Conservation (phyloP, 495 filamentous ascomycete genomes). For the Aspergillus nanangensis region DNA sequence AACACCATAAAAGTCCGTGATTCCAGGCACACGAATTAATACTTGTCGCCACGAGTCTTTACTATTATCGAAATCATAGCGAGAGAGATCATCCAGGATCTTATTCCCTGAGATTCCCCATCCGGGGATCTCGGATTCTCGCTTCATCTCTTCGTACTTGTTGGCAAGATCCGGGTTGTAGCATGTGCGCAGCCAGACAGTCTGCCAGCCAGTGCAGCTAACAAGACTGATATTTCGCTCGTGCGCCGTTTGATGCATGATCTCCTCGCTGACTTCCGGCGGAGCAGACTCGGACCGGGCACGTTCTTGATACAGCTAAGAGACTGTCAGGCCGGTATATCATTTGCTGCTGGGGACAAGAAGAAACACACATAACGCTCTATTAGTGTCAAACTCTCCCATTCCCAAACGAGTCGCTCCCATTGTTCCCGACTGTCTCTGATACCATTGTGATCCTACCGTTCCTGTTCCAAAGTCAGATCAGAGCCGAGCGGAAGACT, state of each 20-base stretch:
- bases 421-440: neutral
- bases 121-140: neutral
- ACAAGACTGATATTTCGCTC: conserved; percentile 1
- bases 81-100: conserved; percentile 1
- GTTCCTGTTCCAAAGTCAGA: neutral
- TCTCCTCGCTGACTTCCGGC: neutral
- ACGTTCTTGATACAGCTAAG: conserved; percentile 1
- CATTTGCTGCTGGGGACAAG: neutral
- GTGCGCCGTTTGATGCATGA: neutral
- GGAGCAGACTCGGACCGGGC: neutral
- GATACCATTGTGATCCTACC: neutral
- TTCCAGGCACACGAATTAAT: conserved; percentile 3
- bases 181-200: conserved; percentile 1
- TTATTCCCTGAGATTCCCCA: neutral
- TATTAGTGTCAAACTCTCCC: neutral
- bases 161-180: neutral
- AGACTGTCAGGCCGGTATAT: neutral
- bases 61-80: conserved; percentile 5
- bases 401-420: conserved; percentile 1
- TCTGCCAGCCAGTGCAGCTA: neutral
- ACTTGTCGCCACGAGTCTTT: conserved; percentile 7
- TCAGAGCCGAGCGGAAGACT: neutral
- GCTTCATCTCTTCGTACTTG: conserved; percentile 1
- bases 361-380: conserved; percentile 1
- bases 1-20: conserved; percentile 7